Base-by-base conservation (phyloP, 257 asterid genomes). In the Nyctanthes arbortristis region DNA sequence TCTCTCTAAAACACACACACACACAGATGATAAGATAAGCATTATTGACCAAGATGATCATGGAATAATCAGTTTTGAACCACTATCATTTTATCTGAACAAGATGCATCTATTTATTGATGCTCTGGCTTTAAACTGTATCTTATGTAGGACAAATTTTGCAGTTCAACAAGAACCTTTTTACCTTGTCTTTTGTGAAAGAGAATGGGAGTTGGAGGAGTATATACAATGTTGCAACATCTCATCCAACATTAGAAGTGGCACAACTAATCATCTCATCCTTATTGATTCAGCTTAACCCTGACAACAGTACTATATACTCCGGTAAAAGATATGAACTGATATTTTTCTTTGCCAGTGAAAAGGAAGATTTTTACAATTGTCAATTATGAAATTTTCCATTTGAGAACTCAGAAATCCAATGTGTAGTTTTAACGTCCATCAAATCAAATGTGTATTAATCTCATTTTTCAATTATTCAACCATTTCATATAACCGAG, bases 181-280 rank as follows among this genome's bases (percentile, higher is more conserved):
- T 52, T 52, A 52, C 31, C 28, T 2, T 24, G 31, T 52, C 10
- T 52, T 29, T 49, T 49, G n/a, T n/a, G 13, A 22, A 49, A 49
- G 30, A 49, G 13, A 49, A 20, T 4, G 30, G 30, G 16, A 49
- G 25, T 8, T 20, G 58, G 14, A 49, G 14, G 30, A 22, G 29
- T n/a, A n/a, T 45, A 45, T 14, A 13, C 13, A 49, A 49, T 49
- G 58, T 49, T 49, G 58, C 58, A 49, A 49, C 58, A 49, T 49
- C 58, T 22, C 27, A 52, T 24, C 31, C 5, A 52, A 52, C 7
- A 24, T 13, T 52, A 10, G 8, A 2, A 52, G 24, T 7, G 29
- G 7, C 9, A 52, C 28, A 52, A 52, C 10, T 20, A 52, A 52
- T 52, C n/a, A 52, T 52, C 30, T 52, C 30, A 52, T 52, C 16